Conservation (phyloP, 2,329 filamentous ascomycete genomes). For the Exserohilum turcica region DNA sequence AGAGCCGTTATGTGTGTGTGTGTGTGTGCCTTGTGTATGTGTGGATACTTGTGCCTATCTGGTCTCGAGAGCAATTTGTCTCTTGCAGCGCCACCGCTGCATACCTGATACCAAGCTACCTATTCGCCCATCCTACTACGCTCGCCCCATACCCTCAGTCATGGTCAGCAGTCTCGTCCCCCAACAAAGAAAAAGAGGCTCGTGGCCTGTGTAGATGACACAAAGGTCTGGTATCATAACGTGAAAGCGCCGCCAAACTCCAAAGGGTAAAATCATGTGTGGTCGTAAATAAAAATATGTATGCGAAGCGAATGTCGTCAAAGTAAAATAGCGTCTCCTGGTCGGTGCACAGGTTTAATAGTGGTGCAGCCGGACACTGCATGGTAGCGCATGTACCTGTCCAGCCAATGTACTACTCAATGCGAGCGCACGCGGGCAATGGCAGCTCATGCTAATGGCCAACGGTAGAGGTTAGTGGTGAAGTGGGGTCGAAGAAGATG, state of each 20-base stretch:
- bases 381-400: constrained; percentile 16
- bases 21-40: constrained; percentile 1
- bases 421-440: constrained; percentile 1
- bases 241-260: constrained; percentile 33
- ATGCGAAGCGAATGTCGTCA: constrained; percentile 20
- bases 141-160: neutral
- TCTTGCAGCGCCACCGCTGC: constrained; percentile 6
- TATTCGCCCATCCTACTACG: constrained; percentile 10
- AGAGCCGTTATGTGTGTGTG: neutral
- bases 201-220: constrained; percentile 41
- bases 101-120: constrained; percentile 5
- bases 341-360: constrained; percentile 9
- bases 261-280: constrained; percentile 35
- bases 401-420: constrained; percentile 9
- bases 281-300: constrained; percentile 39
- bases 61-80: constrained; percentile 9
- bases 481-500: neutral
- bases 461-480: neutral
- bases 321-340: constrained; percentile 19
- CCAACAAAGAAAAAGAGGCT: constrained; percentile 25
- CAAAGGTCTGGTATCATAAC: constrained; percentile 48
- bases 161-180: constrained; percentile 2
- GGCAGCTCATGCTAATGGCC: constrained; percentile 1
- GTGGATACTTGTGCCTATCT: constrained; percentile 13
- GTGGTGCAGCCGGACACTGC: constrained; percentile 18